Base-by-base conservation (phyloP, 768 basidiomycete genomes). In the Tricholoma hemisulphureum region DNA sequence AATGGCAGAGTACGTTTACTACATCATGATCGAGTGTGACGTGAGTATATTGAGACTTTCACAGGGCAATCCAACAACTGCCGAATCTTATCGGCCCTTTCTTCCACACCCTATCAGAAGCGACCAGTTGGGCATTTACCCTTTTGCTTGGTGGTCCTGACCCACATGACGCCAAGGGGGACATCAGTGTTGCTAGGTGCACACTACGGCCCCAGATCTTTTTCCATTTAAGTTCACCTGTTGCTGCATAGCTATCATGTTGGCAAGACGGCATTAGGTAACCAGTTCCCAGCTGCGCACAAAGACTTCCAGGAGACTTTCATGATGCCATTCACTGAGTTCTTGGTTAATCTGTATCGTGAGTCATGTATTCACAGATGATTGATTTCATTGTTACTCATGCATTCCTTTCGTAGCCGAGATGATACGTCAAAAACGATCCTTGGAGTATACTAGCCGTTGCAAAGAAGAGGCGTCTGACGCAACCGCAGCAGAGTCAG, bases 161-260 rank as follows among this genome's bases (percentile, higher is more conserved):
- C 32, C 51, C 51, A 35, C 14, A 32, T 51, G 41, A 51, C 49
- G 4, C 23, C 13, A 45, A 41, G 13, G 48, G 55, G 1, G 55
- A 56, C 7, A 51, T 56, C n/a, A 56, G 35, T 28, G 54, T 56
- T 10, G 55, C 55, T 11, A 59, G 58, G 58, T 56, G 10, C 20
- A 20, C n/a, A 52, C 50, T 7, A 11, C 39, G 10, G 18, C n/a
- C 29, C 14, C 24, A n/a, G 11, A 32, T 35, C 31, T n/a, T 3
- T 8, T 20, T 57, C 24, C 6, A 18, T 20, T 43, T 3, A 28
- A 23, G 18, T 18, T 20, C 10, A 21, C 21, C 16, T n/a, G 6
- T 4, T 20, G 6, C 16, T 34, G 1, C 28, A 2, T 28, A 58
- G 52, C 24, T 60, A 56, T 31, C 55, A 59, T 52, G 54, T 46